phyloP scores from a whole-genome alignment of 129 eudicot species.

The Centrapalus pauciflorus region DNA sequence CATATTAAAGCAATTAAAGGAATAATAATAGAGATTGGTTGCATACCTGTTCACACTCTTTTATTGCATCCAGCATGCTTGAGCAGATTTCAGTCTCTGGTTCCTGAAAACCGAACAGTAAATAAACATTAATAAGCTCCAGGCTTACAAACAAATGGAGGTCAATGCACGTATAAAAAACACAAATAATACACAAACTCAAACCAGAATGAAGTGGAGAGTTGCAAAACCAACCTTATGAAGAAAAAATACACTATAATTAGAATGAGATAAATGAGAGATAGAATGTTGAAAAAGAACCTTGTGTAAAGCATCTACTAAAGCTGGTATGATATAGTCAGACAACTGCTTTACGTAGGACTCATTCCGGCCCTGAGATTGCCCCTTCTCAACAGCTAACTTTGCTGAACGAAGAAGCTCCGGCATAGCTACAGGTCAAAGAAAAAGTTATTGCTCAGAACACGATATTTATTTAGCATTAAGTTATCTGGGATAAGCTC shows the following conservation, averaged over 20 bases:
- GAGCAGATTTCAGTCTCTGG: slow-evolving; percentile 95
- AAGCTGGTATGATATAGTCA: slow-evolving; percentile 82
- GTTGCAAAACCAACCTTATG: background rate
- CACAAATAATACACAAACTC: background rate
- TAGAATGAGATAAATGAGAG: background rate
- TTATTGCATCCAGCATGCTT: slow-evolving; percentile 81
- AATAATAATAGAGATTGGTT: too few relatives aligned
- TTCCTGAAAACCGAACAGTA: slow-evolving; percentile 57
- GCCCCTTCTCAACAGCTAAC: slow-evolving; percentile 93
- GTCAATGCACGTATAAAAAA: background rate
- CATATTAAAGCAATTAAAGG: background rate
- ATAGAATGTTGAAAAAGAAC: slow-evolving; percentile 13
- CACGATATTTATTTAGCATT: background rate
- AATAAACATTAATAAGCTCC: slow-evolving; percentile 2
- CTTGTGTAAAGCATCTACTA: slow-evolving; percentile 95
- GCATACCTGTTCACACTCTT: slow-evolving; percentile 86
- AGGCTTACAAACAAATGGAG: background rate
- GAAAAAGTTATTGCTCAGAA: background rate
- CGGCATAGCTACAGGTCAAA: slow-evolving; percentile 73
- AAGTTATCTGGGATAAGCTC: background rate
- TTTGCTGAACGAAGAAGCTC: slow-evolving; percentile 96
- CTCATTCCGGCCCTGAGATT: slow-evolving; percentile 89
- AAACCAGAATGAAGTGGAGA: background rate
- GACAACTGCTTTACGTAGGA: slow-evolving; percentile 81
- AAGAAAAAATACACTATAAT: background rate